These are phyloP conservation scores for Letharia columbiana DNA, from an alignment of 495 filamentous ascomycete genomes.

Conservation along the genomic window DNA sequence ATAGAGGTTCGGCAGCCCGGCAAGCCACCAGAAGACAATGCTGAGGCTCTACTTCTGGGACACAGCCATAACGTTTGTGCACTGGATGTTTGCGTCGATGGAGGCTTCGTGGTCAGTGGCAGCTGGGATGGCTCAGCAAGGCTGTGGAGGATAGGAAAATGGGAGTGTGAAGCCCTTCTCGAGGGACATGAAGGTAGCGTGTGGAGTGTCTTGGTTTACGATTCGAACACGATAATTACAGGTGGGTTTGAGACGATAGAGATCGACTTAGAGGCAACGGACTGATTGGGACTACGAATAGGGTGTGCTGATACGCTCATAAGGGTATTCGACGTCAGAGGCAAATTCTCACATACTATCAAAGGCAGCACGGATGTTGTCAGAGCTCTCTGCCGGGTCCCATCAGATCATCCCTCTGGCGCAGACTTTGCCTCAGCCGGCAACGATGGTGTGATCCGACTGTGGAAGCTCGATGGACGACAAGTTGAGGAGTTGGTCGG, in stretches of 20 bases:
- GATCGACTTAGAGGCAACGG: neutral
- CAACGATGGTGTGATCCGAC: constrained; percentile 76
- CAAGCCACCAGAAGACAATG: constrained; percentile 58
- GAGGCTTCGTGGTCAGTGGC: constrained; percentile 73
- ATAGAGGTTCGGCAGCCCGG: constrained; percentile 77
- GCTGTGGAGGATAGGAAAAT: constrained; percentile 66
- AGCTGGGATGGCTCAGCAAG: constrained; percentile 87
- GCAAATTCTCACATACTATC: constrained; percentile 57
- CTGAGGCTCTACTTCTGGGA: constrained; percentile 76
- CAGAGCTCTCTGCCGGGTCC: constrained; percentile 74
- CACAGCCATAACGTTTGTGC: constrained; percentile 82
- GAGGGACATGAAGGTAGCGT: constrained; percentile 72
- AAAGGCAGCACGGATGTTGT: constrained; percentile 70
- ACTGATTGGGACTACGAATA: constrained; percentile 24
- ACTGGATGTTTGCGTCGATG: constrained; percentile 64
- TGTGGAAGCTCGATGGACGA: constrained; percentile 72
- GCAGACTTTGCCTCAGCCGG: constrained; percentile 84
- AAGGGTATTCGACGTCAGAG: constrained; percentile 63
- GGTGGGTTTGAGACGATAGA: constrained; percentile 36
- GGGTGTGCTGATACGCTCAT: constrained; percentile 83
- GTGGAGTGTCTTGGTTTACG: constrained; percentile 83
- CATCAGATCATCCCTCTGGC: constrained; percentile 64
- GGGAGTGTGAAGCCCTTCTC: constrained; percentile 63
- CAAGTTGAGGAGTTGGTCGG: constrained; percentile 68
- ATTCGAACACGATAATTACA: constrained; percentile 72